Evolutionary conservation across 306 rosid genomes (phyloP).

Genomic region (Prunus mume): DNA sequence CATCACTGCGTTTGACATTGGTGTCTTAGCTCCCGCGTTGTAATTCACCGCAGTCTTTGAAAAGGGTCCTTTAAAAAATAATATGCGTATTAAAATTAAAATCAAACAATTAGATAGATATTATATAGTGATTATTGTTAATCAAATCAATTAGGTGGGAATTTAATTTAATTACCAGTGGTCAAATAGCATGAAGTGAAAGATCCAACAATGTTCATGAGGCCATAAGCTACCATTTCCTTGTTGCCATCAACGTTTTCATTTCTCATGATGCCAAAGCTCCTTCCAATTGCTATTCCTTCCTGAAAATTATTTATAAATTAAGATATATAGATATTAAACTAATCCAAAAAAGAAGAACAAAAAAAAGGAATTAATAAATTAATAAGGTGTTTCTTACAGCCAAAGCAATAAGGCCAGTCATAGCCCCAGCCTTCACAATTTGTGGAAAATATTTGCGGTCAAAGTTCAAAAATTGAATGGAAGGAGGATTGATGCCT

Average conservation of each 20-base stretch:
- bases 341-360: neutral
- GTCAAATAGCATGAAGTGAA: constrained; percentile 88
- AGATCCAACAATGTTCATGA: constrained; percentile 83
- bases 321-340: neutral
- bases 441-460: constrained; percentile 42
- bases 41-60: constrained; percentile 90
- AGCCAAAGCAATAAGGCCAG: constrained; percentile 73
- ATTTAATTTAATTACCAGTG: constrained; percentile 46
- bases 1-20: constrained; percentile 63
- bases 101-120: neutral
- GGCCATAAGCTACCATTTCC: constrained; percentile 86
- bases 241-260: constrained; percentile 86
- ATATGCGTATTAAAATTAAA: neutral
- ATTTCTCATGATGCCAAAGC: constrained; percentile 62
- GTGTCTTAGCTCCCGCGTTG: constrained; percentile 69
- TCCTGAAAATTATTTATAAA: constrained; percentile 42
- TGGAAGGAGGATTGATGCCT: constrained; percentile 74
- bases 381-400: constrained; percentile 36
- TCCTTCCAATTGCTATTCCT: constrained; percentile 96
- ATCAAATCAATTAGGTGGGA: neutral
- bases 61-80: constrained; percentile 63
- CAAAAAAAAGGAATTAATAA: neutral
- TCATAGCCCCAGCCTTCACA: constrained; percentile 46
- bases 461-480: constrained; percentile 48
- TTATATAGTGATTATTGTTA: neutral